These are phyloP conservation scores for Rhizoclosmatium sp. DNA, from an alignment of 192 early-diverging fungal species.

Conservation along the genomic window DNA sequence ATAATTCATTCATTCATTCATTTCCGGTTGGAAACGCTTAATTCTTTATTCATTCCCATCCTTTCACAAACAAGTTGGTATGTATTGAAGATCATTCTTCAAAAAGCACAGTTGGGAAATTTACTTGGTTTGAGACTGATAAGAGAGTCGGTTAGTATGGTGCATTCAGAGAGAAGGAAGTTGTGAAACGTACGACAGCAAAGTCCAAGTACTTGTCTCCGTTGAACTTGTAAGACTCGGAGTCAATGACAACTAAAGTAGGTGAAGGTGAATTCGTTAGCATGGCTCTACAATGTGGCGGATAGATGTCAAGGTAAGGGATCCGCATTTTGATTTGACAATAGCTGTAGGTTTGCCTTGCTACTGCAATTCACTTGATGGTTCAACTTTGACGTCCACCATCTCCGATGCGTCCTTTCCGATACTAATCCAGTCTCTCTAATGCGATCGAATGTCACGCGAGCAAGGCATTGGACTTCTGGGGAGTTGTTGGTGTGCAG, in stretches of 20 bases:
- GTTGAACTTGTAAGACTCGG: slow-evolving; percentile 57
- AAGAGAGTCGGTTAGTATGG: neutral
- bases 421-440: too few species aligned
- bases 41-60: too few species aligned
- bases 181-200: slow-evolving; percentile 30
- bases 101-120: neutral
- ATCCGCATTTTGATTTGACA: too few species aligned
- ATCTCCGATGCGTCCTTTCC: too few species aligned
- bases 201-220: slow-evolving; percentile 58
- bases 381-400: too few species aligned
- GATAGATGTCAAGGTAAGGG: too few species aligned
- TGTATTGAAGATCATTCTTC: too few species aligned
- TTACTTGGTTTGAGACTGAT: neutral
- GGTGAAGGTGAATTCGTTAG: neutral
- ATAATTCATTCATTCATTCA: slow-evolving; percentile 9
- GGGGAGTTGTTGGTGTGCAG: too few species aligned
- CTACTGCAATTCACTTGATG: too few species aligned
- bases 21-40: neutral
- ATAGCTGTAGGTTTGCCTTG: too few species aligned
- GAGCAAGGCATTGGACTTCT: neutral
- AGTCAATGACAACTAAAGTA: slow-evolving; percentile 50
- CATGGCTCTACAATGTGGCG: neutral
- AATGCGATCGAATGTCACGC: too few species aligned
- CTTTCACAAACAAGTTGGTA: too few species aligned
- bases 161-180: neutral